Percentiles rank a stretch among this genome's conserved stretches.
These are phyloP conservation scores for Nyctanthes arbortristis DNA, from an alignment of 257 asterid genomes.

Conservation along the genomic window DNA sequence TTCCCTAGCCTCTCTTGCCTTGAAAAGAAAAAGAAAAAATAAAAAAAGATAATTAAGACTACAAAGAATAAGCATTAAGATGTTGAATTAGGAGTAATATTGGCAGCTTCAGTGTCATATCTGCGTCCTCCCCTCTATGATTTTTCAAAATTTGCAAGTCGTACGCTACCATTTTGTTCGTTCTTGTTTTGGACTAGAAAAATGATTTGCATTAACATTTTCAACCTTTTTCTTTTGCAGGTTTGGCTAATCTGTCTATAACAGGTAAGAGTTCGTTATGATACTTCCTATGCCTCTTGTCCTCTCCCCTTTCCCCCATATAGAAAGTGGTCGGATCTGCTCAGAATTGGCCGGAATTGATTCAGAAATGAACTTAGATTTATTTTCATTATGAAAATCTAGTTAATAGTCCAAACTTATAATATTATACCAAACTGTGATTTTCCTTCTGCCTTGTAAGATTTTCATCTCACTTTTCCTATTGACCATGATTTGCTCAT, in stretches of 20 bases:
- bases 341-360: conserved; percentile 2
- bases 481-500: not conserved
- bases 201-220: conserved; percentile 24
- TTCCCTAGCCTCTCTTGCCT: not conserved
- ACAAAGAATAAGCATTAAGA: not conserved
- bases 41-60: not conserved
- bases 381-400: not conserved
- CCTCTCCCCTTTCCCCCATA: conserved; percentile 4
- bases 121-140: conserved; percentile 5
- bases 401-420: not conserved
- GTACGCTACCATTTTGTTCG: conserved; percentile 9
- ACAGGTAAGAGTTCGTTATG: conserved; percentile 69
- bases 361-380: not conserved
- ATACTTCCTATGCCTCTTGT: conserved; percentile 16
- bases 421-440: not conserved
- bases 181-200: conserved; percentile 6
- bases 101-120: not conserved
- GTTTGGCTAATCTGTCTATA: conserved; percentile 82
- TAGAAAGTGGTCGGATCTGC: not conserved
- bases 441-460: not conserved
- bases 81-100: not conserved
- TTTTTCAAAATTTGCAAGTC: not conserved
- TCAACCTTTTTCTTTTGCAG: conserved; percentile 46
- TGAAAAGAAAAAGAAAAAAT: no score
- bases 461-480: not conserved